A percentile compares a stretch with the other conserved stretches of the same genome.
These are phyloP conservation scores for Orbilia blumenaviensis DNA, from an alignment of 2,329 filamentous ascomycete genomes.

Conservation along the genomic window DNA sequence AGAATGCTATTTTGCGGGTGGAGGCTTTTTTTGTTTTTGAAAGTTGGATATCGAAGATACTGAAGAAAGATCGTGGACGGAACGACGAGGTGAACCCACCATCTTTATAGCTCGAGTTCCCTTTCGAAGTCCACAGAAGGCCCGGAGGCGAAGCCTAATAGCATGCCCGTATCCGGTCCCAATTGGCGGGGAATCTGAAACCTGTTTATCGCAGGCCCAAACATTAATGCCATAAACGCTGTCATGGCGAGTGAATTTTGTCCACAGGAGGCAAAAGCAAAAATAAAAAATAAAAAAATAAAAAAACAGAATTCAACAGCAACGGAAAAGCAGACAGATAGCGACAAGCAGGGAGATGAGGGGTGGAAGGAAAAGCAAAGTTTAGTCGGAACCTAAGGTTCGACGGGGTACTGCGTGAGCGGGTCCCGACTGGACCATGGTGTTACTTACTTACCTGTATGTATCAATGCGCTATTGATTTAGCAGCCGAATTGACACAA, in stretches of 20 bases:
- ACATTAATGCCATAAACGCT: slow-evolving; percentile 15
- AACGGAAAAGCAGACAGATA: background rate
- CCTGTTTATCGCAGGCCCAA: slow-evolving; percentile 30
- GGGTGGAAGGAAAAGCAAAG: slow-evolving; percentile 17
- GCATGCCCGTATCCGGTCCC: background rate
- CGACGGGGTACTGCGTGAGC: background rate
- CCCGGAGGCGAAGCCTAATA: slow-evolving; percentile 24
- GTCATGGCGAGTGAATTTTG: slow-evolving; percentile 17
- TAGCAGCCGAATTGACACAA: background rate
- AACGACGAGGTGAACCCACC: background rate
- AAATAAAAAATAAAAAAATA: background rate
- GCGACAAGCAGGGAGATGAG: background rate
- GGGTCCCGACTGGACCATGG: background rate
- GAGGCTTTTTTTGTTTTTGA: background rate
- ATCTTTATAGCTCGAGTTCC: slow-evolving; percentile 41
- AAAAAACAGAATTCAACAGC: slow-evolving; percentile 6
- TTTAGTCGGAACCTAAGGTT: slow-evolving; percentile 18
- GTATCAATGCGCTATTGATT: background rate
- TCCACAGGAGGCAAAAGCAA: background rate
- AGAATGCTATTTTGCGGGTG: no score
- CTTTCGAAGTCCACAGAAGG: background rate
- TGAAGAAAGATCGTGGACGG: background rate
- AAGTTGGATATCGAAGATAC: background rate
- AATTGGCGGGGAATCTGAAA: slow-evolving; percentile 22
- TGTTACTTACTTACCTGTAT: slow-evolving; percentile 10